phyloP scores from a whole-genome alignment of 495 filamentous ascomycete genomes.

The Xylaria grammica region DNA sequence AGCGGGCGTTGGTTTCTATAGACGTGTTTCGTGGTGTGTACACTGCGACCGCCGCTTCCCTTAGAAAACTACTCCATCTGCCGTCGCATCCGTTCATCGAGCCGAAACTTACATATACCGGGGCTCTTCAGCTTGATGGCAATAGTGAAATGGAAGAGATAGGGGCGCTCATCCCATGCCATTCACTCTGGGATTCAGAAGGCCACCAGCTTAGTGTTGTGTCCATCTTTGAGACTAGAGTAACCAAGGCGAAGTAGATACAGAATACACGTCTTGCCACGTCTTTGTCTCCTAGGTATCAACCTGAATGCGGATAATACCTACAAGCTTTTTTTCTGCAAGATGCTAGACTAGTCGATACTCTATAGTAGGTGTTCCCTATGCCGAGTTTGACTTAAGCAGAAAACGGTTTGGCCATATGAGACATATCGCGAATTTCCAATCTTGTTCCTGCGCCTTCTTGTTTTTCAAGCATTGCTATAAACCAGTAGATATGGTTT shows the following conservation, averaged over 20 bases:
- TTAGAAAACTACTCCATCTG: conserved; percentile 2
- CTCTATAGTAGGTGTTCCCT: too few relatives aligned
- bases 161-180: conserved; percentile 33
- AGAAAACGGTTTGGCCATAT: neutral
- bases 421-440: neutral
- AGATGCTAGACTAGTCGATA: too few relatives aligned
- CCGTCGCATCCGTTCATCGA: neutral
- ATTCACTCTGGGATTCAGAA: conserved; percentile 36
- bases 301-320: too few relatives aligned
- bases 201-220: conserved; percentile 32
- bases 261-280: neutral
- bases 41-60: neutral
- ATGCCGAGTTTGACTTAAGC: neutral
- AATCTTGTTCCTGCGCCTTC: neutral
- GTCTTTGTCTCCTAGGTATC: neutral
- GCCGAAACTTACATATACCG: conserved; percentile 33
- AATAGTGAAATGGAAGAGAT: conserved; percentile 9
- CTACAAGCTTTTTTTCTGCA: too few relatives aligned
- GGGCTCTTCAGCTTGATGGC: neutral
- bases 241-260: neutral
- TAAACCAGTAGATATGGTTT: neutral
- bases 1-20: neutral
- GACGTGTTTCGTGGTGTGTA: conserved; percentile 14
- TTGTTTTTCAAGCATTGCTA: neutral
- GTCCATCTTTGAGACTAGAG: conserved; percentile 32